Evolutionary conservation across 306 rosid species (phyloP).

Genomic region (Arachis stenosperma): DNA sequence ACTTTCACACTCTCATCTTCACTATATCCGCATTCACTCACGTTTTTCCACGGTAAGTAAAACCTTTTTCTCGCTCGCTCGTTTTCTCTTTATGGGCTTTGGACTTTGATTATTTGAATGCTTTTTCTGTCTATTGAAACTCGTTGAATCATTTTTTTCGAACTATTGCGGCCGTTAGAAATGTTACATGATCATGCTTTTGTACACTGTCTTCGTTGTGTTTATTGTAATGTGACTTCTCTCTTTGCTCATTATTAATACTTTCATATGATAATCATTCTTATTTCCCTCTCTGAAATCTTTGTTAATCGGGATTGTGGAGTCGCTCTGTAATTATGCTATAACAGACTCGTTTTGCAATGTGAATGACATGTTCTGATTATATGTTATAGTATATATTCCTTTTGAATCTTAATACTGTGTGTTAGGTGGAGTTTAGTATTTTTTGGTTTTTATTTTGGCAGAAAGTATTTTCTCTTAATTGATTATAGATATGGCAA

Average conservation of each 20-base stretch:
- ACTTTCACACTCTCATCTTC: too few species aligned
- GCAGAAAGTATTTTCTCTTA: too few species aligned
- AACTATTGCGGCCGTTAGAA: not conserved
- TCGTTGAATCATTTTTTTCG: constrained; percentile 11
- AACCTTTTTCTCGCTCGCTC: not conserved
- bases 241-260: too few species aligned
- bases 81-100: not conserved
- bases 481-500: too few species aligned
- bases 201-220: constrained; percentile 2
- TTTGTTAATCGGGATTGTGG: not conserved
- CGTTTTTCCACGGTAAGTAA: constrained; percentile 7
- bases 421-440: too few species aligned
- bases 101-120: not conserved
- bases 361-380: not conserved
- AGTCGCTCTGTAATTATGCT: not conserved
- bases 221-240: too few species aligned
- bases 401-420: too few species aligned
- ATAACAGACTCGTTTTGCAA: not conserved
- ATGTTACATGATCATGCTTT: constrained; percentile 53
- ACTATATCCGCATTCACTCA: not conserved
- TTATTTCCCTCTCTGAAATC: not conserved
- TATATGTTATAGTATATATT: too few species aligned
- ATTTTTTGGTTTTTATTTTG: too few species aligned
- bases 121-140: not conserved
- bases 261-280: constrained; percentile 12